phyloP scores from a whole-genome alignment of 257 asterid species.

The Orobanche coerulescens region DNA sequence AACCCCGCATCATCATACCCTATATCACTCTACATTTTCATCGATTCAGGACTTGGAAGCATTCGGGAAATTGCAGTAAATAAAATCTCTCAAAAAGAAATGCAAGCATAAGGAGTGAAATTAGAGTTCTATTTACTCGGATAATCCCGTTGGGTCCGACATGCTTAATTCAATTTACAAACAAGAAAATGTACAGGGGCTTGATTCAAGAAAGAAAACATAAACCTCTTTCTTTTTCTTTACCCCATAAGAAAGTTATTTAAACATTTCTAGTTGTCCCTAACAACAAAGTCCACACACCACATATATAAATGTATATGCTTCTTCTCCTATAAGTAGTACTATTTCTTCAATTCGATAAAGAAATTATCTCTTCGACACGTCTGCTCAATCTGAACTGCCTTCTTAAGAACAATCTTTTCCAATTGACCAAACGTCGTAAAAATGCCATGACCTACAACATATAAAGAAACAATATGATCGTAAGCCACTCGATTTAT shows the following conservation, averaged over 20 bases:
- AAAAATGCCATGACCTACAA: conserved; percentile 74
- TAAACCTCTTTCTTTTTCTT: background rate
- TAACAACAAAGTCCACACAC: conserved; percentile 11
- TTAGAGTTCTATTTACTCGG: background rate
- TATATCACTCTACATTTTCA: too few relatives aligned
- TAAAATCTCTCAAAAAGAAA: too few relatives aligned
- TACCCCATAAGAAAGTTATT: conserved; percentile 13
- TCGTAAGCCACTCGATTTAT: background rate
- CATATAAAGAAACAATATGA: background rate
- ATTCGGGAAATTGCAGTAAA: too few relatives aligned
- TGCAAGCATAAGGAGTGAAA: background rate
- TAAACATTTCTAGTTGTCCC: conserved; percentile 15
- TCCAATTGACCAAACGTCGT: conserved; percentile 74
- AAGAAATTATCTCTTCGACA: conserved; percentile 40
- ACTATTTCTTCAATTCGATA: conserved; percentile 21
- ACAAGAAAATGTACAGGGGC: conserved; percentile 35
- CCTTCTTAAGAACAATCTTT: conserved; percentile 35
- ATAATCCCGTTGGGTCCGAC: conserved; percentile 15
- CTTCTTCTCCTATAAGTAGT: conserved; percentile 13
- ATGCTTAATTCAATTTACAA: conserved; percentile 27
- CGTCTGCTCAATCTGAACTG: conserved; percentile 40
- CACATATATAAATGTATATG: conserved; percentile 18
- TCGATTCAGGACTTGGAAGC: too few relatives aligned
- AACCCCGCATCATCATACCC: too few relatives aligned
- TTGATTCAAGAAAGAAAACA: conserved; percentile 1